phyloP scores from a whole-genome alignment of 805 yeast genomes.

The Candida succiphila region DNA sequence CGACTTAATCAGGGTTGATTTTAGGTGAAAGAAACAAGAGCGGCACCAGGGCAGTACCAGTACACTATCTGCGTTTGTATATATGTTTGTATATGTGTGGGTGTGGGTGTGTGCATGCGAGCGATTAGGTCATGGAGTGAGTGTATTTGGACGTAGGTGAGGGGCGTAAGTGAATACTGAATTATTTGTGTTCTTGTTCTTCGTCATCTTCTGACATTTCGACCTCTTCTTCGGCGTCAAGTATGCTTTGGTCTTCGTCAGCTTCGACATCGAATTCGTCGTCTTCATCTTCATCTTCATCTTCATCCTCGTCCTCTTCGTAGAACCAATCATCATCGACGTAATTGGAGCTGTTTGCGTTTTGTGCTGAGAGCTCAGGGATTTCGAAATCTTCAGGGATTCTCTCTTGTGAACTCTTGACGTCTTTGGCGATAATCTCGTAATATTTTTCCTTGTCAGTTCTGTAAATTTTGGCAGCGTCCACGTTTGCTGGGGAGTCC shows the following conservation, averaged over 20 bases:
- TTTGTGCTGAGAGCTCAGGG: conserved; percentile 44
- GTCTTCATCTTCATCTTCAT: conserved; percentile 39
- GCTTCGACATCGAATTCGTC: conserved; percentile 50
- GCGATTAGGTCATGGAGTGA: too few species aligned
- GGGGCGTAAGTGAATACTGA: too few species aligned
- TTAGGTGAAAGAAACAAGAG: too few species aligned
- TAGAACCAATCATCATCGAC: conserved; percentile 55
- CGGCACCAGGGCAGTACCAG: too few species aligned
- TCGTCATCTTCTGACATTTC: conserved; percentile 36
- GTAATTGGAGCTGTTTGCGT: conserved; percentile 40
- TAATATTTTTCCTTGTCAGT: conserved; percentile 70
- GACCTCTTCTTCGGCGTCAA: conserved; percentile 33
- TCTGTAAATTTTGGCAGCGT: conserved; percentile 87
- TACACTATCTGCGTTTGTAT: too few species aligned
- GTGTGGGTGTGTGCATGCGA: too few species aligned
- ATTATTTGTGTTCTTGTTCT: too few species aligned
- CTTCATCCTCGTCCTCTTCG: conserved; percentile 48
- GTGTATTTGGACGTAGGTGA: too few species aligned
- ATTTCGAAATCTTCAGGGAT: conserved; percentile 80
- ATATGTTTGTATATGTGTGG: too few species aligned
- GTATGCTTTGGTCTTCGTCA: conserved; percentile 32
- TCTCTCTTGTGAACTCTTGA: conserved; percentile 71
- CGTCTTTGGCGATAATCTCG: conserved; percentile 69
- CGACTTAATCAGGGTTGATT: too few species aligned
- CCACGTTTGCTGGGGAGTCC: conserved; percentile 91